phyloP scores from a whole-genome alignment of 305 asterid species.

The Fraxinus velutina region DNA sequence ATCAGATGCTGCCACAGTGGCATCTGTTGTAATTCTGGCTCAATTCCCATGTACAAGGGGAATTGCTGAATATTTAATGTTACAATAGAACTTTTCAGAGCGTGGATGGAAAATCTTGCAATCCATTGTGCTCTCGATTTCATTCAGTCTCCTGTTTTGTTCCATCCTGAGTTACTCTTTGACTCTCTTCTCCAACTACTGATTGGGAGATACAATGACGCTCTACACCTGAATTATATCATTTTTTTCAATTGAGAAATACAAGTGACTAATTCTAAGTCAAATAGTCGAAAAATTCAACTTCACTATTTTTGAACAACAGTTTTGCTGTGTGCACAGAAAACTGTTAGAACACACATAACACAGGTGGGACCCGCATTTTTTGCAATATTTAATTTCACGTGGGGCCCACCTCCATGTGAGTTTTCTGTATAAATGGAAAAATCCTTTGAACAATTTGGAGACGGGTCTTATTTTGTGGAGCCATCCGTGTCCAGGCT shows the following conservation, averaged over 20 bases:
- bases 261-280: background rate
- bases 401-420: no score
- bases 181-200: background rate
- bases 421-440: no score
- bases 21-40: no score
- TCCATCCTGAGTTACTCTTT: background rate
- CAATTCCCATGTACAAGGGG: no score
- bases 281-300: background rate
- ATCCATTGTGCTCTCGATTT: background rate
- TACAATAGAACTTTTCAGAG: background rate
- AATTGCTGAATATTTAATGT: no score
- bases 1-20: no score
- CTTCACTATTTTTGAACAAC: background rate
- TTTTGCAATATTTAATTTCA: no score
- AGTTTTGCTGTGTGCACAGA: no score
- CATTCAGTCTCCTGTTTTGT: background rate
- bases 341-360: no score
- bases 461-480: background rate
- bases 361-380: no score
- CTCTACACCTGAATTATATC: background rate
- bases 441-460: background rate
- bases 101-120: background rate
- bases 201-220: background rate
- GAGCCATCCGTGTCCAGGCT: background rate
- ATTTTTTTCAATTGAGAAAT: background rate